These are phyloP conservation scores for Dothistroma septosporum DNA, from an alignment of 2,329 filamentous ascomycete genomes.

Conservation along the genomic window DNA sequence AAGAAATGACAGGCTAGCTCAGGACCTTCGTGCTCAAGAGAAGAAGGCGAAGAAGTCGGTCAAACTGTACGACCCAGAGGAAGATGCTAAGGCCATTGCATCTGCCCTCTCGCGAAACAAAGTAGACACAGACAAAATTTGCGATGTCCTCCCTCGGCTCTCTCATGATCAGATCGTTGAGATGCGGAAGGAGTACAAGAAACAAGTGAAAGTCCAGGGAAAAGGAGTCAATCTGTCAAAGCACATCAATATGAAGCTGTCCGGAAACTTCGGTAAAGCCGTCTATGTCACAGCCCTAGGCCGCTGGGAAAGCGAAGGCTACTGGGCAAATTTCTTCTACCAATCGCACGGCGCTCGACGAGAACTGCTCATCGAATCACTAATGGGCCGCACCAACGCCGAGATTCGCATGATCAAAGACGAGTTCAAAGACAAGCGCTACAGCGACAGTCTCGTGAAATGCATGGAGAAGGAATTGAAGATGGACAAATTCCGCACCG, in stretches of 20 bases:
- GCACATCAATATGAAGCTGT: conserved; percentile 77
- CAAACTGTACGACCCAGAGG: conserved; percentile 76
- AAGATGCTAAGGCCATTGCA: conserved; percentile 72
- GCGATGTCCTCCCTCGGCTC: conserved; percentile 78
- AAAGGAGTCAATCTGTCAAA: conserved; percentile 82
- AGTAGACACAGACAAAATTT: conserved; percentile 66
- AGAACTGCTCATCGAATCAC: conserved; percentile 84
- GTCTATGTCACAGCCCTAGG: conserved; percentile 88
- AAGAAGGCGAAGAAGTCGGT: conserved; percentile 57
- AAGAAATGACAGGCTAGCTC: conserved; percentile 13
- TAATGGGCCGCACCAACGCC: conserved; percentile 86
- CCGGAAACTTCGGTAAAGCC: conserved; percentile 78
- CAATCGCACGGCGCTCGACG: conserved; percentile 78
- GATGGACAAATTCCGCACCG: conserved; percentile 92
- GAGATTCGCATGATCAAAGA: conserved; percentile 85
- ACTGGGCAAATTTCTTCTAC: conserved; percentile 99
- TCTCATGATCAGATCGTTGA: conserved; percentile 84
- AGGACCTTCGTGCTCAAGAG: conserved; percentile 13
- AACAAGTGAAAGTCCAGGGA: conserved; percentile 74
- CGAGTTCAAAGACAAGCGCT: conserved; percentile 86
- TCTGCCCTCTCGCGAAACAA: conserved; percentile 64
- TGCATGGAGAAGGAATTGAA: conserved; percentile 93
- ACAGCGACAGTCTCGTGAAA: conserved; percentile 70
- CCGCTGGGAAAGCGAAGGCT: conserved; percentile 86
- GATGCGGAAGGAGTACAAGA: conserved; percentile 85